These are phyloP conservation scores for Corniculantispora saksenae DNA, from an alignment of 2,329 filamentous ascomycete species.

Conservation along the genomic window DNA sequence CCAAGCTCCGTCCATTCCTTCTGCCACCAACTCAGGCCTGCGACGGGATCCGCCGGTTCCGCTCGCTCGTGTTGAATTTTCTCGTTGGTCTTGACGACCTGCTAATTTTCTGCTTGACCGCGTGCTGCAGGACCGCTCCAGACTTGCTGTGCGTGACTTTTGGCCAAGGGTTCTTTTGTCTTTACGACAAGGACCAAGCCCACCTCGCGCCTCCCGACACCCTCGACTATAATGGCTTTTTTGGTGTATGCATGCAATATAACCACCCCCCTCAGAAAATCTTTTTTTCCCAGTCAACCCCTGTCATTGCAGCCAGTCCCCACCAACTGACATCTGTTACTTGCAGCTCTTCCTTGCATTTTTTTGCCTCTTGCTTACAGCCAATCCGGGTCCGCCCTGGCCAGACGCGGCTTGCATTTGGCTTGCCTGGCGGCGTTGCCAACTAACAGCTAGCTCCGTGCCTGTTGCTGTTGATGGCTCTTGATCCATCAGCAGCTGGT, in stretches of 20 bases:
- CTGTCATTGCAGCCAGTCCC: slow-evolving; percentile 21
- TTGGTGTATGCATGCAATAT: slow-evolving; percentile 32
- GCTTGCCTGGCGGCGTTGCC: slow-evolving; percentile 5
- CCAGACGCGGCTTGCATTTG: slow-evolving; percentile 19
- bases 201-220: slow-evolving; percentile 22
- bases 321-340: slow-evolving; percentile 23
- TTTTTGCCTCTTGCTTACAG: neutral
- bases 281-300: slow-evolving; percentile 19
- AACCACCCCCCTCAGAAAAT: slow-evolving; percentile 23
- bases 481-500: slow-evolving; percentile 8
- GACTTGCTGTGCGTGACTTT: slow-evolving; percentile 10
- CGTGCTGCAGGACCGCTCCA: slow-evolving; percentile 1
- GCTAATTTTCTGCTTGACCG: neutral
- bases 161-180: slow-evolving; percentile 16
- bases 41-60: slow-evolving; percentile 5
- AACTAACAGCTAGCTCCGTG: neutral
- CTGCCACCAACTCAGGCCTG: neutral
- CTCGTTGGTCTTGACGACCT: slow-evolving; percentile 2
- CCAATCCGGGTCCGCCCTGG: slow-evolving; percentile 5
- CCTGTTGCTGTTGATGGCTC: neutral
- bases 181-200: slow-evolving; percentile 7
- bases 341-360: slow-evolving; percentile 11
- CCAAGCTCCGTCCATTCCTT: neutral
- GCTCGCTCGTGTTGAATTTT: neutral
- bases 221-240: slow-evolving; percentile 31